Evolutionary conservation across 169 alveolate species (phyloP), one percentile per base, ranked within the genome.

Genomic region (Plasmodium gaboni): DNA sequence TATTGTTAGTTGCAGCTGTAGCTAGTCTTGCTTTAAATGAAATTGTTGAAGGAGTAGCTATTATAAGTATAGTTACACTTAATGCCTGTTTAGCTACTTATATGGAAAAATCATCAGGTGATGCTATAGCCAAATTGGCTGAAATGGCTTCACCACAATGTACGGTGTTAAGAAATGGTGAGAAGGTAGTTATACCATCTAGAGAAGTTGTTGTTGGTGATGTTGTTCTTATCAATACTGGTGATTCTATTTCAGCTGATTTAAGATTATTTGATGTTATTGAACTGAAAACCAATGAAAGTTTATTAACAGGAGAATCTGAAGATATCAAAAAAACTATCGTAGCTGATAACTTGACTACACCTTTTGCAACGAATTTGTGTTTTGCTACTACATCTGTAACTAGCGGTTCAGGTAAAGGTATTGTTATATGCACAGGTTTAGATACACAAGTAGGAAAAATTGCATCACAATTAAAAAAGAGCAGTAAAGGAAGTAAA

Each of bases 221-320:
- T 88, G 88, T 97, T 32, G 97, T 98, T 24, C 67, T 96, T 15
- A 93, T 98, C 53, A 93, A 89, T 51, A 96, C 97, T 1, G 99
- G 99, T 7, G 99, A 97, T 80, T 95, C 95, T 17, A 97, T 98
- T 12, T 97, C 98, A 10, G 99, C 99, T 2, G 99, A 98, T 93
- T 89, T 96, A 80, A 94, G 99, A 57, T 63, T 97, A 55, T 73
- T 96, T 8, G 99, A 97, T 72, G 95, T 95, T 10, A 94, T 87
- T 28, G 99, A 97, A 87, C 92, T 98, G 65, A 95, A 96, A 83
- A 96, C 98, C 22, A 97, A 97, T 93, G 99, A 98, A 92, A 96
- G 99, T 26, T 94, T 98, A 70, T 95, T 98, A 13, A 97, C 99
- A 2, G 99, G 99, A 51, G 98, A 95, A 71, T 93, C 97, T 28